A percentile compares a stretch with the other conserved stretches of the same genome.
These are phyloP conservation scores for Linum usitatissimum DNA, from an alignment of 345 rosid genomes.

Conservation along the genomic window DNA sequence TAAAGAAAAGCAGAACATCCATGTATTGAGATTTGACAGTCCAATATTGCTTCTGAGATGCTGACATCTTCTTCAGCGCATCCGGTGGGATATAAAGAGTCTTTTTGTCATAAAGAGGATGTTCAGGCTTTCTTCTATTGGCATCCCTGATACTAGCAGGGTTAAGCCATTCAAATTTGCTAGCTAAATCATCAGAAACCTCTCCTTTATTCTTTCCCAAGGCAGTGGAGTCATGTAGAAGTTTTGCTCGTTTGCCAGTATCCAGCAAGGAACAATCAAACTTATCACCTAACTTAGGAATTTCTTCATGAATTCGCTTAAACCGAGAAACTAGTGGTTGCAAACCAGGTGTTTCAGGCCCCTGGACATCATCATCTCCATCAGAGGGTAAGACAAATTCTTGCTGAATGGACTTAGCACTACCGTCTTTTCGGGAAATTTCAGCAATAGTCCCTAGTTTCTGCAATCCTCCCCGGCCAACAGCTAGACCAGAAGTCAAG, in stretches of 20 bases:
- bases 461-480: slow-evolving; percentile 10
- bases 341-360: slow-evolving; percentile 73
- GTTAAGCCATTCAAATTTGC: slow-evolving; percentile 90
- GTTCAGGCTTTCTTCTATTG: slow-evolving; percentile 61
- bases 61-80: slow-evolving; percentile 67
- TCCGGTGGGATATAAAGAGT: slow-evolving; percentile 75
- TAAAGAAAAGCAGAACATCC: slow-evolving; percentile 87
- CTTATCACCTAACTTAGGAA: slow-evolving; percentile 21
- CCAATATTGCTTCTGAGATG: slow-evolving; percentile 93
- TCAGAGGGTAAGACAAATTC: slow-evolving; percentile 15
- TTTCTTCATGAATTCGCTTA: slow-evolving; percentile 58
- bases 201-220: slow-evolving; percentile 24
- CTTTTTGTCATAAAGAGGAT: slow-evolving; percentile 67
- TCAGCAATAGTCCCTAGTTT: slow-evolving; percentile 15
- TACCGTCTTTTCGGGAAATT: slow-evolving; percentile 20
- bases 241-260: slow-evolving; percentile 44
- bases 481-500: slow-evolving; percentile 18
- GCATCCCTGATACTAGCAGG: slow-evolving; percentile 63
- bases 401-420: slow-evolving; percentile 14
- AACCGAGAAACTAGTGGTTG: slow-evolving; percentile 42
- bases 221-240: slow-evolving; percentile 31
- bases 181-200: slow-evolving; percentile 29
- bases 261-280: slow-evolving; percentile 23
- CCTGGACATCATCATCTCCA: slow-evolving; percentile 31
- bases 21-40: slow-evolving; percentile 67